These are phyloP conservation scores for Coprinopsis sp. DNA, from an alignment of 768 basidiomycete species.

Conservation along the genomic window DNA sequence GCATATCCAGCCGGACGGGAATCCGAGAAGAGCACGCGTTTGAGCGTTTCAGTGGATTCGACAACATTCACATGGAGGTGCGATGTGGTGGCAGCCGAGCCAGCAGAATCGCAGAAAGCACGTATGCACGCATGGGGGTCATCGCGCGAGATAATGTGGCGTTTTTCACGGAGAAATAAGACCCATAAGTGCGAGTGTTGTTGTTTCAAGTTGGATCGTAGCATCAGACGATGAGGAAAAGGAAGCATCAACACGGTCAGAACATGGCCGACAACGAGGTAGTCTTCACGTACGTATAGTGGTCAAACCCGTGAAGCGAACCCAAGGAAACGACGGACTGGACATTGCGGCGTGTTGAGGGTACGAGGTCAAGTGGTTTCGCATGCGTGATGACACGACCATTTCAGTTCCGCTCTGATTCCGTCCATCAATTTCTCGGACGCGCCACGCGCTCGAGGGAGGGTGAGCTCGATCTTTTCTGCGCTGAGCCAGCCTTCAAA, in stretches of 20 bases:
- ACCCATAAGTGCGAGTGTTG: background rate
- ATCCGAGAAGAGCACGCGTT: too few relatives aligned
- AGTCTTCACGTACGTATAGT: conserved; percentile 40
- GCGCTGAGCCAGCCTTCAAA: background rate
- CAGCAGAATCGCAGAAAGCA: background rate
- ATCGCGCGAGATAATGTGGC: too few relatives aligned
- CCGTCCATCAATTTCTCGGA: background rate
- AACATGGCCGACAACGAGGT: background rate
- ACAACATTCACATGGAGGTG: too few relatives aligned
- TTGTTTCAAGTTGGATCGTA: background rate
- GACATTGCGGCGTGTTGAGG: conserved; percentile 27
- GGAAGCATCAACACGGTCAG: conserved; percentile 4
- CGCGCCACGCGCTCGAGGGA: background rate
- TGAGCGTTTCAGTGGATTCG: too few relatives aligned
- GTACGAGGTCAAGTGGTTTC: background rate
- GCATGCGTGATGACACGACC: background rate
- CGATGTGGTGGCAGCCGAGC: background rate
- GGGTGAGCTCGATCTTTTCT: background rate
- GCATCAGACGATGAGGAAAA: background rate
- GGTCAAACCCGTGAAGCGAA: conserved; percentile 43
- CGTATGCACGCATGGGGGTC: too few relatives aligned
- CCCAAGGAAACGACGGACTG: conserved; percentile 59
- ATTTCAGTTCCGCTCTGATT: background rate
- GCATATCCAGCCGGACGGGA: too few relatives aligned
- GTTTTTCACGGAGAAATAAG: background rate